Conservation (phyloP, 192 early-diverging fungal species). For the Gamsiella multidivaricata region DNA sequence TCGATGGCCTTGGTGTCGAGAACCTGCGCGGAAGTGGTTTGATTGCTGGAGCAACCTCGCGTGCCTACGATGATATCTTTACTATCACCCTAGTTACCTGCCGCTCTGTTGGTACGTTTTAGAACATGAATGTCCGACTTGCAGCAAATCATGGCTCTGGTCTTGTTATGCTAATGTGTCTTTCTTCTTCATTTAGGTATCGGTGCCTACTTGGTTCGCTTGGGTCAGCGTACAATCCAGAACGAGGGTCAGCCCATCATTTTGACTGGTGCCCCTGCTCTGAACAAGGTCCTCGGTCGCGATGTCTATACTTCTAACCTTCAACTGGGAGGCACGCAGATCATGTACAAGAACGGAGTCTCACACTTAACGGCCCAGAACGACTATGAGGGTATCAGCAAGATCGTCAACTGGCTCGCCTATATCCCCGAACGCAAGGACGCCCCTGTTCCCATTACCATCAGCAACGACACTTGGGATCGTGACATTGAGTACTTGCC, state of each 20-base stretch:
- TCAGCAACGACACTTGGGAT: conserved; percentile 80
- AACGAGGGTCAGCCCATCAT: conserved; percentile 99
- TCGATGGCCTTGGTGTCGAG: conserved; percentile 95
- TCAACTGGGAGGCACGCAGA: conserved; percentile 98
- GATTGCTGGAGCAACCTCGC: conserved; percentile 97
- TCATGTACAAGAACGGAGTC: conserved; percentile 99
- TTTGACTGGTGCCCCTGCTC: conserved; percentile 93
- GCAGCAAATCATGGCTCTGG: too few relatives aligned
- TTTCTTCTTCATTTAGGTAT: conserved; percentile 65
- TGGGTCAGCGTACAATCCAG: conserved; percentile 97
- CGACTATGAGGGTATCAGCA: conserved; percentile 91
- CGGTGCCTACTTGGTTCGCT: conserved; percentile 97
- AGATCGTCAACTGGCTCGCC: conserved; percentile 94
- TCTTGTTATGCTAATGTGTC: not conserved
- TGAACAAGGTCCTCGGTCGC: conserved; percentile 98
- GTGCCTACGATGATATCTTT: conserved; percentile 98
- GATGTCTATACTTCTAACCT: conserved; percentile 98
- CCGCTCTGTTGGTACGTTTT: conserved; percentile 86
- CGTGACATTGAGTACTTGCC: conserved; percentile 87
- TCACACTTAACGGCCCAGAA: conserved; percentile 97
- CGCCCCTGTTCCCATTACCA: conserved; percentile 72
- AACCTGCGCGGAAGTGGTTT: conserved; percentile 95
- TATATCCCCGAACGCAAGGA: conserved; percentile 85
- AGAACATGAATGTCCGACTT: too few relatives aligned
- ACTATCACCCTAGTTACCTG: conserved; percentile 97